Conservation (phyloP, 768 basidiomycete genomes). For the Neoboletus subvelutipes region DNA sequence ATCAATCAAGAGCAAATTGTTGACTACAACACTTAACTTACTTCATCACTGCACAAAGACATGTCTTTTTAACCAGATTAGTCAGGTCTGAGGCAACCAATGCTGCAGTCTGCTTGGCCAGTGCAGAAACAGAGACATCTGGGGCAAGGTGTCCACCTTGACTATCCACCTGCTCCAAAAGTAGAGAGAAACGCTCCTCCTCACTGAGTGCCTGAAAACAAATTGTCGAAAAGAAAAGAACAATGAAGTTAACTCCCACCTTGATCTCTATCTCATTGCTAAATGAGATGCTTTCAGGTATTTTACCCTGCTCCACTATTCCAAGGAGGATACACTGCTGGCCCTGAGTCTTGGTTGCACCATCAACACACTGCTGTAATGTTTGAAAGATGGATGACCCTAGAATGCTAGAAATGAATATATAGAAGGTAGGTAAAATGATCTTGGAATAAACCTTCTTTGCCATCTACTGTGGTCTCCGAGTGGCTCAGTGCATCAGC, state of each 20-base stretch:
- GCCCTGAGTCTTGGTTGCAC: slow-evolving; percentile 57
- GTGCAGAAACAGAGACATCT: slow-evolving; percentile 69
- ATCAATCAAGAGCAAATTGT: neutral
- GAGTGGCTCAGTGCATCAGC: slow-evolving; percentile 76
- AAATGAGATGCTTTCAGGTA: slow-evolving; percentile 70
- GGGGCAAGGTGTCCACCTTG: slow-evolving; percentile 48
- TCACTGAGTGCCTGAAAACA: slow-evolving; percentile 74
- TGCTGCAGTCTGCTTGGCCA: slow-evolving; percentile 91
- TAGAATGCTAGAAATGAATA: slow-evolving; percentile 27
- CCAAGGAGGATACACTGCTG: slow-evolving; percentile 77
- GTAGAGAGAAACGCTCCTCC: slow-evolving; percentile 61
- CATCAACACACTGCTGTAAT: slow-evolving; percentile 61
- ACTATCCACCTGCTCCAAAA: slow-evolving; percentile 44
- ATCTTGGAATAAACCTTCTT: slow-evolving; percentile 43
- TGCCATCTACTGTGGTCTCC: slow-evolving; percentile 57
- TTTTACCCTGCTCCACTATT: slow-evolving; percentile 62
- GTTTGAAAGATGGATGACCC: slow-evolving; percentile 57
- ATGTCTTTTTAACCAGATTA: slow-evolving; percentile 63
- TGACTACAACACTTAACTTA: slow-evolving; percentile 6
- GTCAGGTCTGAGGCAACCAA: slow-evolving; percentile 80
- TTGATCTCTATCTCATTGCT: slow-evolving; percentile 82
- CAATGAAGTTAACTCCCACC: slow-evolving; percentile 38
- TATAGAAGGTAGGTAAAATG: neutral
- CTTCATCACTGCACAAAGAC: slow-evolving; percentile 41
- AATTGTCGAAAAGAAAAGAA: neutral